Conservation (phyloP, 2,329 filamentous ascomycete genomes). For the Acrocalymma vagum region DNA sequence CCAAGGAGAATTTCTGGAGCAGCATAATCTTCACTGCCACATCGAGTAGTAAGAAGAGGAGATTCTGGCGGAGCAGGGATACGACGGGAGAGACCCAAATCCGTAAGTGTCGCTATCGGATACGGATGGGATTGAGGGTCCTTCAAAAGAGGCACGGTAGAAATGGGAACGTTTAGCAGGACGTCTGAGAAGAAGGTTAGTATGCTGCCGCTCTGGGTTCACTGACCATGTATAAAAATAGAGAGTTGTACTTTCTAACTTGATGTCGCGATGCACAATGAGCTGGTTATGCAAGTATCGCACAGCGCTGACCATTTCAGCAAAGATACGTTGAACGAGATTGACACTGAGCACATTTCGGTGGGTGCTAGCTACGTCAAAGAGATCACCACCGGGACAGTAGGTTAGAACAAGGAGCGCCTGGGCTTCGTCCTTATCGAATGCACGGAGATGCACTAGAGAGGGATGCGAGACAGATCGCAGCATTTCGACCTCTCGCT, state of each 20-base stretch:
- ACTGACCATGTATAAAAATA: conserved; percentile 31
- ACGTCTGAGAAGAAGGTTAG: conserved; percentile 72
- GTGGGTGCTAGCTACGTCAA: conserved; percentile 84
- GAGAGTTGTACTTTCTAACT: conserved; percentile 84
- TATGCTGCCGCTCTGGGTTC: conserved; percentile 26
- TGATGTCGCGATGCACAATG: conserved; percentile 97
- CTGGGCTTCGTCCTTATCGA: conserved; percentile 82
- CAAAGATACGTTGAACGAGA: conserved; percentile 84
- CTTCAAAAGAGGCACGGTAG: conserved; percentile 68
- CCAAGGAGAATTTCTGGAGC: conserved; percentile 96
- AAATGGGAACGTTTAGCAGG: conserved; percentile 81
- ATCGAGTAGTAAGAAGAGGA: conserved; percentile 90
- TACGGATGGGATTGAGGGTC: conserved; percentile 81
- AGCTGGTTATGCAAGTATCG: conserved; percentile 83
- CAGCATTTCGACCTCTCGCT: conserved; percentile 94
- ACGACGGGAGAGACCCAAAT: conserved; percentile 87
- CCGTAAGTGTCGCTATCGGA: conserved; percentile 87
- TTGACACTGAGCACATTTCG: conserved; percentile 71
- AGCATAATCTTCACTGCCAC: conserved; percentile 96
- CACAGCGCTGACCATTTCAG: conserved; percentile 86
- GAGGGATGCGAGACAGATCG: conserved; percentile 88
- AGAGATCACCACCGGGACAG: conserved; percentile 92
- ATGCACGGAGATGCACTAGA: conserved; percentile 89
- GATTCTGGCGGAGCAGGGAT: conserved; percentile 77
- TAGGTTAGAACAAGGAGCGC: conserved; percentile 89